Evolutionary conservation across 129 eudicot species (phyloP).

Genomic region (Flaveria ramosissima): DNA sequence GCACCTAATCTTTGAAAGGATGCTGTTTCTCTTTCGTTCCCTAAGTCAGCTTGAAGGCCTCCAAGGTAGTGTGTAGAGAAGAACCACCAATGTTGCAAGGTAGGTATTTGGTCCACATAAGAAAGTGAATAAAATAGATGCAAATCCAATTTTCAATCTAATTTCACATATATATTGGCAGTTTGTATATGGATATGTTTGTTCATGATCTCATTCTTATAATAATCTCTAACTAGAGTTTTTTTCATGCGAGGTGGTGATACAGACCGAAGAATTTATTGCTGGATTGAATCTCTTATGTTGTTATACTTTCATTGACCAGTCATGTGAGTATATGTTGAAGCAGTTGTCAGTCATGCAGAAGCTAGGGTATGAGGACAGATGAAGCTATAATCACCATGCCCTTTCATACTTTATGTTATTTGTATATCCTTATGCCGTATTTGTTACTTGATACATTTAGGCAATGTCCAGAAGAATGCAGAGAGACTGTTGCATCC

Average conservation of each 20-base stretch:
- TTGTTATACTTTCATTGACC: conserved; percentile 77
- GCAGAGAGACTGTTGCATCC: conserved; percentile 87
- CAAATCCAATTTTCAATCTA: conserved; percentile 8
- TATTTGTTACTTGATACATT: conserved; percentile 18
- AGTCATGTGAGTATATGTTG: conserved; percentile 67
- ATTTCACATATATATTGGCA: background rate
- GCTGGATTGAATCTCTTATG: conserved; percentile 61
- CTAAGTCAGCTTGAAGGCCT: conserved; percentile 3
- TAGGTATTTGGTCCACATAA: conserved; percentile 13
- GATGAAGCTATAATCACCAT: conserved; percentile 7
- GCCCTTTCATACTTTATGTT: background rate
- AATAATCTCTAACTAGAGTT: conserved; percentile 33
- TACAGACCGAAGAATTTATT: conserved; percentile 87
- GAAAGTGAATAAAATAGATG: conserved; percentile 13
- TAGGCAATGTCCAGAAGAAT: conserved; percentile 97
- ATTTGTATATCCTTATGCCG: background rate
- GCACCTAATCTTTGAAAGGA: background rate
- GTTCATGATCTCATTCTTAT: background rate
- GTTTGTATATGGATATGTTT: conserved; percentile 11
- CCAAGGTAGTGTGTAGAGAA: conserved; percentile 17
- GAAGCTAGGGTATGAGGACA: conserved; percentile 67
- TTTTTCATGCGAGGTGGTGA: conserved; percentile 37
- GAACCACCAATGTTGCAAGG: background rate
- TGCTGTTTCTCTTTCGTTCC: conserved; percentile 15
- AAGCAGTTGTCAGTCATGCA: conserved; percentile 86